Evolutionary conservation across 2,329 filamentous ascomycete species (phyloP).

Genomic region (Aquanectria penicillioides): DNA sequence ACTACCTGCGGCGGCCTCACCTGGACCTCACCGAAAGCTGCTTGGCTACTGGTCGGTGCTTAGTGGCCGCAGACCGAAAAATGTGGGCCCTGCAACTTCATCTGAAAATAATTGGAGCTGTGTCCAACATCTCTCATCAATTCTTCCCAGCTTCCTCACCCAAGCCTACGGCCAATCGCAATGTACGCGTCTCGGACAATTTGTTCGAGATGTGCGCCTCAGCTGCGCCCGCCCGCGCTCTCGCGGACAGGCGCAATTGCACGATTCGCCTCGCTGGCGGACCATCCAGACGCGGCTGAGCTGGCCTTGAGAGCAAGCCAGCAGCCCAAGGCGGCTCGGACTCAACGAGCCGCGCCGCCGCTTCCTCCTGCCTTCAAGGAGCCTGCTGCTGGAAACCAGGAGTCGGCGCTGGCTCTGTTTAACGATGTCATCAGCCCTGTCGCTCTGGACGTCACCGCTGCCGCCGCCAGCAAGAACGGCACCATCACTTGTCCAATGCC

Average conservation of each 20-base stretch:
- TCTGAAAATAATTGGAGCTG: conserved; percentile 37
- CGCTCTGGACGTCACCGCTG: background rate
- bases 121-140: conserved; percentile 18
- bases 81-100: conserved; percentile 12
- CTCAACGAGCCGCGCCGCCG: conserved; percentile 1
- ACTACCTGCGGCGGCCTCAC: too few relatives aligned
- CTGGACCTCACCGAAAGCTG: conserved; percentile 13
- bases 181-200: conserved; percentile 49
- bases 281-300: conserved; percentile 16
- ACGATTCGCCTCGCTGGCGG: conserved; percentile 38
- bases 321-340: background rate
- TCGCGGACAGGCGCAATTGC: conserved; percentile 33
- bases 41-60: background rate
- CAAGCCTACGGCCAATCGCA: conserved; percentile 21
- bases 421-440: conserved; percentile 47
- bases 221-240: conserved; percentile 34
- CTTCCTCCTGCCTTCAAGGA: conserved; percentile 14
- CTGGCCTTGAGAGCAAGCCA: conserved; percentile 15
- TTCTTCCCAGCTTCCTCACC: conserved; percentile 7
- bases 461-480: too few relatives aligned
- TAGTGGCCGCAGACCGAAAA: conserved; percentile 34
- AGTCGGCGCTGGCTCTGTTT: conserved; percentile 47
- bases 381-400: conserved; percentile 20
- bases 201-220: conserved; percentile 49
- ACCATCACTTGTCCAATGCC: too few relatives aligned